A percentile compares a stretch with the other conserved stretches of the same genome.
Conservation (phyloP, 1,139 yeast genomes). For the Hyphopichia buzzinii region DNA sequence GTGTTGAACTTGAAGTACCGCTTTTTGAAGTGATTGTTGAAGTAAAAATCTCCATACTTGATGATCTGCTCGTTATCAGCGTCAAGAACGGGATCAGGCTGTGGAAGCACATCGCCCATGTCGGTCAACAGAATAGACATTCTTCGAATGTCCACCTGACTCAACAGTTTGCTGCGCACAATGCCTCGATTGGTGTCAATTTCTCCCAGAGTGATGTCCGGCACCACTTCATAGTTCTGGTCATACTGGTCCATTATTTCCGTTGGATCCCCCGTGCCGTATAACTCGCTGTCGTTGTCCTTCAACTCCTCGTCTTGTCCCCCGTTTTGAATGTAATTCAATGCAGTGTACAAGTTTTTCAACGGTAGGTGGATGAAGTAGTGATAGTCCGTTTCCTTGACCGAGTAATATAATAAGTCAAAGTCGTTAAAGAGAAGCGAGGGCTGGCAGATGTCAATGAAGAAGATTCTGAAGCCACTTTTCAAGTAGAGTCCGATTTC, state of each 20-base stretch:
- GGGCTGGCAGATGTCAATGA: constrained; percentile 52
- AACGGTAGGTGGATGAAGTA: constrained; percentile 43
- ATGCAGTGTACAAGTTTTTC: constrained; percentile 43
- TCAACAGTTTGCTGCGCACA: constrained; percentile 7
- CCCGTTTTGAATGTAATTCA: constrained; percentile 35
- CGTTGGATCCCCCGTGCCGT: constrained; percentile 35
- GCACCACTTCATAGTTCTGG: constrained; percentile 11
- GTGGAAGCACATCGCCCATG: neutral
- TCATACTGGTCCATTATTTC: constrained; percentile 25
- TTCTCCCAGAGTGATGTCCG: neutral
- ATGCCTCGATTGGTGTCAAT: neutral
- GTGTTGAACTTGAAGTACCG: constrained; percentile 48
- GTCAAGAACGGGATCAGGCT: neutral
- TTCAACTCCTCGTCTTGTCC: constrained; percentile 18
- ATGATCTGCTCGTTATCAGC: constrained; percentile 12
- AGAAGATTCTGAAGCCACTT: constrained; percentile 56
- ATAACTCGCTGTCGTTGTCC: constrained; percentile 11
- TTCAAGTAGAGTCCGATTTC: constrained; percentile 59
- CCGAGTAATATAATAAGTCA: constrained; percentile 41
- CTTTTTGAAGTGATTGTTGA: constrained; percentile 30
- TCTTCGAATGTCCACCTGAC: neutral
- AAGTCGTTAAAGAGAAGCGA: constrained; percentile 43
- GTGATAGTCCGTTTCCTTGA: constrained; percentile 41
- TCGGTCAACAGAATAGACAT: neutral
- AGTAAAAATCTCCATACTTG: constrained; percentile 35